Base-by-base conservation (phyloP, 805 yeast genomes). In the Sungouiella thailandica region DNA sequence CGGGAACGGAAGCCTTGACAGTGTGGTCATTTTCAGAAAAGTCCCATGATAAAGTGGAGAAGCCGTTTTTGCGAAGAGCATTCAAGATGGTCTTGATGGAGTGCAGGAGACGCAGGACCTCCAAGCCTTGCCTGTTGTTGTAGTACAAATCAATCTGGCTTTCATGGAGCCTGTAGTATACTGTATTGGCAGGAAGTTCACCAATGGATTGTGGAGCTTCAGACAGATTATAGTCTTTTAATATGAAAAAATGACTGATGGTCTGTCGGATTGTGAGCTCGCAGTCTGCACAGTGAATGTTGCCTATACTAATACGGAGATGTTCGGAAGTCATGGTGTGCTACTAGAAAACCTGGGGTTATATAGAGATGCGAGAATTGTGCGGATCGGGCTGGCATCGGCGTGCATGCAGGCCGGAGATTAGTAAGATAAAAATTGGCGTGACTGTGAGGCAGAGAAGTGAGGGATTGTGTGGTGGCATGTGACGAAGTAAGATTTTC, bases 201-300 rank as follows among this genome's bases (percentile, higher is more conserved):
- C 22, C 33, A 35, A 34, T 40, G 8, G 44, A 38, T 3, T 44
- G 28, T 8, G 27, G 29, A 17, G 39, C 37, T 14, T 41, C 40
- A 2, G 35, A 35, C 31, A 43, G 32, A 22, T 34, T 37, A 13
- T 49, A 33, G 5, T 36, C 44, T 11, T 37, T 38, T 9, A 29
- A 14, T n/a, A 17, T 33, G 33, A 53, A 52, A 17, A 47, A 32
- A 10, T 47, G 36, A 4, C 54, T 29, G 10, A 74, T 37, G 1
- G 55, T 39, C 5, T 43, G 34, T 12, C 44, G 42, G 14, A 78
- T 59, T 9, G 65, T 51, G 3, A 42, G 41, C 39, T 67, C 72
- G 46, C 84, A 78, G 24, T 70, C 71, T 3, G 57, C 58, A 47
- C 84, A 78, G 48, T 78, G 83, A 24, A 78, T 61, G 41, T 79